These are phyloP conservation scores for Pseudogymnoascus sp. DNA, from an alignment of 2,329 filamentous ascomycete genomes.

Conservation along the genomic window DNA sequence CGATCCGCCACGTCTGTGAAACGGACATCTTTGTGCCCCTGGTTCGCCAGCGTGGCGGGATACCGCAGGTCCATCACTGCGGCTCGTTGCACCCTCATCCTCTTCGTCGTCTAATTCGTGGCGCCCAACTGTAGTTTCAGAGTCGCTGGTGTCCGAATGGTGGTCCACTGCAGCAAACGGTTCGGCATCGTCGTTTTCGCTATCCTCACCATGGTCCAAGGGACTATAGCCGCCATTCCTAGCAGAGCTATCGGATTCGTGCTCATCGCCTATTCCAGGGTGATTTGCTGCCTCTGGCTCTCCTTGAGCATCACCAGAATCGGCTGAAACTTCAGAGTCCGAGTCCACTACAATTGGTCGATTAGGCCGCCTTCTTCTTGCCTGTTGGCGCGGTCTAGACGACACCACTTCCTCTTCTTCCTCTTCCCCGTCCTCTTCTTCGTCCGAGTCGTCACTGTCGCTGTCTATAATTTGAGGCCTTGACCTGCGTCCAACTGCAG, in stretches of 20 bases:
- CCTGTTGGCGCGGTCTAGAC: conserved; percentile 9
- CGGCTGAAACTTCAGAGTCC: conserved; percentile 14
- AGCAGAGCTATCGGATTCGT: conserved; percentile 4
- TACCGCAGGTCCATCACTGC: conserved; percentile 16
- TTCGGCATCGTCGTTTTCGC: conserved; percentile 18
- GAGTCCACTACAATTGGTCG: conserved; percentile 3
- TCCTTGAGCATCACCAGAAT: conserved; percentile 24
- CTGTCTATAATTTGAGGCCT: conserved; percentile 9
- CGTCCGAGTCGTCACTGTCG: conserved; percentile 15
- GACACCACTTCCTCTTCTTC: conserved; percentile 12
- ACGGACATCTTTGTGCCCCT: not conserved
- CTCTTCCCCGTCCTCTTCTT: conserved; percentile 22
- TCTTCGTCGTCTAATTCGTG: conserved; percentile 16
- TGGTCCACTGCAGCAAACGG: not conserved
- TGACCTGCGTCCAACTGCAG: not conserved
- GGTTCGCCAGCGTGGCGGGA: not conserved
- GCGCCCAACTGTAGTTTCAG: conserved; percentile 12
- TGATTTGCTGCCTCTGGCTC: conserved; percentile 18
- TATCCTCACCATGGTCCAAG: conserved; percentile 26
- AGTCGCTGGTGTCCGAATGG: conserved; percentile 9
- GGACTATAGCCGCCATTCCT: conserved; percentile 27
- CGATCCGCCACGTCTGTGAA: not conserved
- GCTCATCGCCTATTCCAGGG: not conserved
- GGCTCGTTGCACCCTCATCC: conserved; percentile 23
- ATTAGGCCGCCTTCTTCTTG: not conserved